phyloP scores from a whole-genome alignment of 2,329 filamentous ascomycete species.

The Diaporthe sp. region DNA sequence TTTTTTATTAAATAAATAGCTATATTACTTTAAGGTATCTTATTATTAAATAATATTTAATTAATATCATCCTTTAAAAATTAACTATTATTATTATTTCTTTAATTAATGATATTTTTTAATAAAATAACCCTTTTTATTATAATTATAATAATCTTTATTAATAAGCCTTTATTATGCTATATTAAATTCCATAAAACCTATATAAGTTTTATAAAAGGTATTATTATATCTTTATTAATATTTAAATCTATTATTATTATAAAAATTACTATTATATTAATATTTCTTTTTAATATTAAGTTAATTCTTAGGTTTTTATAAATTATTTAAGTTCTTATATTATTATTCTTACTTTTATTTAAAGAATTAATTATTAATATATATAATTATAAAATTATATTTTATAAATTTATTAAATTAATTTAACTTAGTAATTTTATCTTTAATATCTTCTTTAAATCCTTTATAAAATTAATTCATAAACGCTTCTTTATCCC shows the following conservation, averaged over 20 bases:
- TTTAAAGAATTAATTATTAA: too few relatives aligned
- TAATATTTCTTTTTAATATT: too few relatives aligned
- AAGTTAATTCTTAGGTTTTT: too few relatives aligned
- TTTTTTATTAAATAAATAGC: too few relatives aligned
- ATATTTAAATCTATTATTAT: background rate
- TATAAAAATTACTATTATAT: too few relatives aligned
- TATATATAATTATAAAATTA: background rate
- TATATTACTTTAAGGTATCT: background rate
- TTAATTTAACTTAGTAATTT: too few relatives aligned
- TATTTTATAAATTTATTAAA: too few relatives aligned
- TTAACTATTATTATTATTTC: background rate
- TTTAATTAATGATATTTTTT: background rate
- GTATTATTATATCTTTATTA: background rate
- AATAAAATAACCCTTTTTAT: background rate
- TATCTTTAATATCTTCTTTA: too few relatives aligned
- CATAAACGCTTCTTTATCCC: too few relatives aligned
- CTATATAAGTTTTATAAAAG: background rate
- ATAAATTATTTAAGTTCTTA: too few relatives aligned
- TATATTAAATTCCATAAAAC: background rate
- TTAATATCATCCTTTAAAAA: background rate
- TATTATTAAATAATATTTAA: background rate
- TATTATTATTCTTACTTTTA: too few relatives aligned
- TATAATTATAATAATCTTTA: background rate
- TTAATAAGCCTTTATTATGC: background rate
- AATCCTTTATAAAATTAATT: too few relatives aligned